phyloP scores from a whole-genome alignment of 306 rosid genomes.

The Adenanthera pavonina region DNA sequence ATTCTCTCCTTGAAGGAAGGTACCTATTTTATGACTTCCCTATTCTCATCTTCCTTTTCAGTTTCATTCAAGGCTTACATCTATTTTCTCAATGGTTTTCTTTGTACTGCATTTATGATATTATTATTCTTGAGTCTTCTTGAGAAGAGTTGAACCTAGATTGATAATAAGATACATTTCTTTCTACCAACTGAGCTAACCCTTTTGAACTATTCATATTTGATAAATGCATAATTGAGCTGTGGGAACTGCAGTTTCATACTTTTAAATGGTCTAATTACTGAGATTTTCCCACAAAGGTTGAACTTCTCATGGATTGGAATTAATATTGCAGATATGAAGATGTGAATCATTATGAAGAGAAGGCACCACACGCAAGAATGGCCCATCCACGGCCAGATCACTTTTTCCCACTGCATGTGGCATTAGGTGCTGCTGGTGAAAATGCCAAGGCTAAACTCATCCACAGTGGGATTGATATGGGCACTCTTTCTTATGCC shows the following conservation, averaged over 20 bases:
- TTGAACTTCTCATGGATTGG: slow-evolving; percentile 34
- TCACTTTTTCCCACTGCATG: slow-evolving; percentile 79
- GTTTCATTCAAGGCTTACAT: neutral
- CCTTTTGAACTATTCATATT: neutral
- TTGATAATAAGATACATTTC: neutral
- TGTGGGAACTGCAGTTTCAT: neutral
- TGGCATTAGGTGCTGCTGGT: slow-evolving; percentile 89
- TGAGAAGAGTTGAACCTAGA: neutral
- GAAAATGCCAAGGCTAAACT: slow-evolving; percentile 60
- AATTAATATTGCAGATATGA: slow-evolving; percentile 56
- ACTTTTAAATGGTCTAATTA: neutral
- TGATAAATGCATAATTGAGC: slow-evolving; percentile 29
- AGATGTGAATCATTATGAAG: slow-evolving; percentile 70
- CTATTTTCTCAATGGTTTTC: neutral
- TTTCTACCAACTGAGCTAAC: neutral
- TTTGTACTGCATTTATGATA: neutral
- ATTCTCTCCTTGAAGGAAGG: slow-evolving; percentile 74
- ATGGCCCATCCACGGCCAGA: slow-evolving; percentile 86
- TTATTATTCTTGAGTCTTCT: neutral
- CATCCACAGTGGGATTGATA: slow-evolving; percentile 66
- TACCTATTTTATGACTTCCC: slow-evolving; percentile 31
- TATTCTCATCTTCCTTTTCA: neutral
- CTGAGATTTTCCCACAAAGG: neutral
- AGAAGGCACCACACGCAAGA: slow-evolving; percentile 74
- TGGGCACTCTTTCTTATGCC: slow-evolving; percentile 72